phyloP scores from a whole-genome alignment of 257 asterid genomes.

The Oldenlandia corymbosa region DNA sequence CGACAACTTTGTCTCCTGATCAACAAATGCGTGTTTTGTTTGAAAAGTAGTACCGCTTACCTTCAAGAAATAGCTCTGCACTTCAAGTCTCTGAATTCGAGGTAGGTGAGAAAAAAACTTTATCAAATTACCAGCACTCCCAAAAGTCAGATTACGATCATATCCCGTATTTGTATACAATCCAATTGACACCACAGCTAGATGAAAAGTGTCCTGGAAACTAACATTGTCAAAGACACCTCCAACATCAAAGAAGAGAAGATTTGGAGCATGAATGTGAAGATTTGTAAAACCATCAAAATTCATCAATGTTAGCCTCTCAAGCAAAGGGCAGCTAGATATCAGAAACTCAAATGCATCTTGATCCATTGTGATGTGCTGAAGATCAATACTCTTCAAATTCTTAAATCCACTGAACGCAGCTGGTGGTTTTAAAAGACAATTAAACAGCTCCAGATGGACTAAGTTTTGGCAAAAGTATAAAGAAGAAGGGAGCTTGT shows the following conservation, averaged over 20 bases:
- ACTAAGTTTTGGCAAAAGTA: constrained; percentile 65
- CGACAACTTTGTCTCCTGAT: not conserved
- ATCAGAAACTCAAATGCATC: constrained; percentile 69
- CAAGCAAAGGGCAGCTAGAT: constrained; percentile 70
- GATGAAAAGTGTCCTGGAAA: constrained; percentile 57
- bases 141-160: constrained; percentile 45
- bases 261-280: constrained; percentile 75
- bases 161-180: constrained; percentile 53
- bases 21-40: not conserved
- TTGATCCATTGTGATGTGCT: constrained; percentile 95
- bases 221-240: constrained; percentile 76
- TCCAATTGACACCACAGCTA: constrained; percentile 81
- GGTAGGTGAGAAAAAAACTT: constrained; percentile 78
- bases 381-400: constrained; percentile 92
- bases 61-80: constrained; percentile 91
- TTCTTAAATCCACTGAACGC: constrained; percentile 64
- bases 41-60: constrained; percentile 27
- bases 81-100: constrained; percentile 87
- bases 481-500: constrained; percentile 76
- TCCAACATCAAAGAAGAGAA: constrained; percentile 88
- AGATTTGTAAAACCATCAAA: constrained; percentile 80
- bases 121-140: constrained; percentile 65
- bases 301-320: constrained; percentile 85
- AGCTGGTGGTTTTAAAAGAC: constrained; percentile 69
- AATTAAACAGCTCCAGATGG: constrained; percentile 88